These are phyloP conservation scores for Imleria badia DNA, from an alignment of 768 basidiomycete species.

Conservation along the genomic window DNA sequence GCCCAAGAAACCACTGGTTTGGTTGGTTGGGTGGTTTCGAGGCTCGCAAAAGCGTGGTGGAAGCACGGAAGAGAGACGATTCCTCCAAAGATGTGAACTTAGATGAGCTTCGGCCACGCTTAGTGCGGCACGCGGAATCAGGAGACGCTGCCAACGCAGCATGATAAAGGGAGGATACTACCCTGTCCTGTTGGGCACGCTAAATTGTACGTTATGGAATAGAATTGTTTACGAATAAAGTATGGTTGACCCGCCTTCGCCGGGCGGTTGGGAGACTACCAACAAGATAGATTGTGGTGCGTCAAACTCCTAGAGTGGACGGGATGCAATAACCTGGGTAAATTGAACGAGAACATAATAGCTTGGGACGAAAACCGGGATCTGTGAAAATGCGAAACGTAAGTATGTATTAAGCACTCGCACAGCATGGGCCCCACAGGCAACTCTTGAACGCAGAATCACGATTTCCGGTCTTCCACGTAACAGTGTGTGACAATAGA, in stretches of 20 bases:
- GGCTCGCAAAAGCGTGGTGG: conserved; percentile 40
- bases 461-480: conserved; percentile 15
- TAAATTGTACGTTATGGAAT: neutral
- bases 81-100: neutral
- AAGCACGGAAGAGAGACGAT: conserved; percentile 1
- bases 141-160: neutral
- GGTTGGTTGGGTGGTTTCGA: conserved; percentile 61
- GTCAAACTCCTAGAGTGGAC: too few relatives aligned
- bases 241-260: neutral
- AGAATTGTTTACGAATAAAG: neutral
- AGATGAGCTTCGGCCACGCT: neutral
- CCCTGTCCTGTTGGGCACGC: neutral
- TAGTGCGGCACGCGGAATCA: neutral
- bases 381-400: conserved; percentile 1
- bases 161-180: neutral
- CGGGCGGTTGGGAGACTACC: too few relatives aligned
- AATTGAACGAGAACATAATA: neutral
- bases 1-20: conserved; percentile 48
- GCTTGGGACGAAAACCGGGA: neutral
- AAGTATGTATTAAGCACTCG: neutral
- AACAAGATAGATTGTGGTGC: neutral
- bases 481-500: conserved; percentile 10
- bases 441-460: conserved; percentile 1
- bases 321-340: too few relatives aligned
- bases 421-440: neutral